Evolutionary conservation across 345 rosid genomes (phyloP).

Genomic region (Salix arbutifolia): DNA sequence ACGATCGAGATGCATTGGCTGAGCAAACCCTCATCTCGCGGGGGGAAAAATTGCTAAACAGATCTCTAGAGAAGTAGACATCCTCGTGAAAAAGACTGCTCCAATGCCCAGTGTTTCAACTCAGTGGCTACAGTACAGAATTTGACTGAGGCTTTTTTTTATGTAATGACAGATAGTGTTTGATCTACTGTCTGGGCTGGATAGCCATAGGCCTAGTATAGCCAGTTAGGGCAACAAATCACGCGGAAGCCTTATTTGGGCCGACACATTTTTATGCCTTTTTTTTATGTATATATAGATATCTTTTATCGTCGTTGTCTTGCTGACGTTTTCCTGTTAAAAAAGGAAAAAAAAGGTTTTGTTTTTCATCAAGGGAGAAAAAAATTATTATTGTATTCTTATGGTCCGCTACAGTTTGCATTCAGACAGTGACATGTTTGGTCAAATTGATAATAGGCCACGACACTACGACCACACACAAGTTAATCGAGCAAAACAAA

Average conservation of each 20-base stretch:
- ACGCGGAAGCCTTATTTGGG: background rate
- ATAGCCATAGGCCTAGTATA: background rate
- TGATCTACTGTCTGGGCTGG: background rate
- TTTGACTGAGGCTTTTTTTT: too few species aligned
- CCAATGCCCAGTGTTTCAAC: background rate
- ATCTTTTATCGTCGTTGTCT: background rate
- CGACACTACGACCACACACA: background rate
- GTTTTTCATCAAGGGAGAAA: too few species aligned
- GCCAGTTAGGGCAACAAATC: background rate
- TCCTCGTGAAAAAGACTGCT: too few species aligned
- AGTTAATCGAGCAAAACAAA: background rate
- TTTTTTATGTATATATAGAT: too few species aligned
- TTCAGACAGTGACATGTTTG: background rate
- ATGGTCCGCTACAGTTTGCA: background rate
- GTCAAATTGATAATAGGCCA: background rate
- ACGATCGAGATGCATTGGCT: too few species aligned
- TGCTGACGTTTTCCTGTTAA: background rate
- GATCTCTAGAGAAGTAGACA: too few species aligned
- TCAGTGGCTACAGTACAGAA: background rate
- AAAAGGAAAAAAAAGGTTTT: too few species aligned
- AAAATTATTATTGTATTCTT: background rate
- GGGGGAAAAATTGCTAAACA: too few species aligned
- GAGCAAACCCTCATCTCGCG: too few species aligned
- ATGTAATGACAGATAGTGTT: too few species aligned
- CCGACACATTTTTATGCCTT: background rate